Evolutionary conservation across 2,329 filamentous ascomycete genomes (phyloP), one percentile per base, ranked within the genome.

Genomic region (Talaromyces sp.): DNA sequence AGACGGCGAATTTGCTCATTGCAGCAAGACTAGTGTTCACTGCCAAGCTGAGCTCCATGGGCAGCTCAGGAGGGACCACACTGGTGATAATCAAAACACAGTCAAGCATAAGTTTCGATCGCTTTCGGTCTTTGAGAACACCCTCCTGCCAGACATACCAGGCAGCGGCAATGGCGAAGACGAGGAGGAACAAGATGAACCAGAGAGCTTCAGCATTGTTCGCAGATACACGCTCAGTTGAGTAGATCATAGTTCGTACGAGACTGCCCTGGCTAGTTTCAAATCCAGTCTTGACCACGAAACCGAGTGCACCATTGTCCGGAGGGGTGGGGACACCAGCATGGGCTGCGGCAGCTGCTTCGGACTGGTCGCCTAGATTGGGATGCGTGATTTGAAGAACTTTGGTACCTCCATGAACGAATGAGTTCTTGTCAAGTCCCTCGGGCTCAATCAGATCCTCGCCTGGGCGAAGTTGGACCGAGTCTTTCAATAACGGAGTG

Each of bases 71-170:
- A n/a, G 94, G 94, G 1, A 99, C 94, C 61, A 99, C 94, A 72
- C 92, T 97, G 46, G 94, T 99, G 68, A 99, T 86, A 69, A 99
- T 99, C 74, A 99, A 88, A 76, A 99, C 86, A 73, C 95, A 99
- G 79, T 99, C 95, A 58, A 99, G 85, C 61, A 99, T 85, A 43
- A 99, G 85, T 84, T 99, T 99, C 53, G 93, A 97, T 65, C 94
- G 88, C 81, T 99, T 97, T 72, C 94, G 89, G 71, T 97, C 93
- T 79, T 90, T 92, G 72, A 85, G 84, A 58, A 99, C 93, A 79
- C 94, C 95, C 77, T 99, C 93, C 63, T 92, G 86, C 94, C 94
- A 99, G 62, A 99, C 94, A 74, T 99, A 99, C 92, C 94, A 97
- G 12, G 94, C 96, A 57, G 94, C 94, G 59, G 94, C 95, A 73